Evolutionary conservation across 352 stramenopile genomes (phyloP), one percentile per base, ranked within the genome.

Genomic region (Phytophthora lateralis): DNA sequence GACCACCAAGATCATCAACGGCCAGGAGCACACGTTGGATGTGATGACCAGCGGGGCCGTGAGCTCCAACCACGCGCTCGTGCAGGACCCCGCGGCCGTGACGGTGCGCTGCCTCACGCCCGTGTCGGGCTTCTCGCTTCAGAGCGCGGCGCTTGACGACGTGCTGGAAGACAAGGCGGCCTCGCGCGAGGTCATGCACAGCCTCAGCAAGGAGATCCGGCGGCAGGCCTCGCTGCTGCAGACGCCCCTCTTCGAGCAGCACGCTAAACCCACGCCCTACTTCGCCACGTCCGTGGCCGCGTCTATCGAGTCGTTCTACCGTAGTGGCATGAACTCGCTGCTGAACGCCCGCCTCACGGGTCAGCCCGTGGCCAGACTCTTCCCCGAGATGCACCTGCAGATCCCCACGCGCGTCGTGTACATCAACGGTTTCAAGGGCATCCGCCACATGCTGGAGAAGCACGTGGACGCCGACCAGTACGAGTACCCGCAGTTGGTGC

Each of bases 351-450:
- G 91, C 9, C 69, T 96, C 37, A 95, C 83, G 17, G 85, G 86
- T 3, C 79, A 95, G 62, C 78, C 85, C 17, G 79, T 90, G 17
- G 79, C 76, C 27, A 88, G 76, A 27, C 74, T 97, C 15, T 98
- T 98, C 68, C 93, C 93, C 4, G 96, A 98, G 70, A 98, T 98
- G 93, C 83, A 93, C 62, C 81, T 98, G 67, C 93, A 98, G 75
- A 93, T 98, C 59, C 93, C 93, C 3, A 97, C 86, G 62, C 89
- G 93, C 57, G 78, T 98, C 20, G 69, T 94, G 11, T 98, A 98
- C 71, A 97, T 97, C 63, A 97, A 96, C 66, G 92, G 92, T 48
- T 97, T 98, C 76, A 98, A 98, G 78, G 83, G 85, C 34, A 73
- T 97, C 38, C 88, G 88, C 17, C 84, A 96, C 58, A 39, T 91